A percentile compares a stretch with the other conserved stretches of the same genome.
phyloP scores from a whole-genome alignment of 192 early-diverging fungal species.

The Mortierella claussenii region DNA sequence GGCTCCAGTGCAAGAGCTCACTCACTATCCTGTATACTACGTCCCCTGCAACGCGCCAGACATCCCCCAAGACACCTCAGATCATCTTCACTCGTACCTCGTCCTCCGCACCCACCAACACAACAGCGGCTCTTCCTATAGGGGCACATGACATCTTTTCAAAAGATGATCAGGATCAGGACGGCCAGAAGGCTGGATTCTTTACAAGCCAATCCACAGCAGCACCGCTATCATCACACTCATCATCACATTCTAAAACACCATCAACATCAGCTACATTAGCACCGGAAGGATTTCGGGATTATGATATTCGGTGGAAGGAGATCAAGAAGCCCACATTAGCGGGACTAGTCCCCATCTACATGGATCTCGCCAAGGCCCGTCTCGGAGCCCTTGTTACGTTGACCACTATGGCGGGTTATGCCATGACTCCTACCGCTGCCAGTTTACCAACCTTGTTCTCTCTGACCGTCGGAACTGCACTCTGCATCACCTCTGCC shows the following conservation, averaged over 20 bases:
- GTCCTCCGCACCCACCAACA: constrained; percentile 15
- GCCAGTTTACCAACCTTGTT: constrained; percentile 70
- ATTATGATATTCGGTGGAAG: constrained; percentile 49
- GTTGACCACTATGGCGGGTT: constrained; percentile 94
- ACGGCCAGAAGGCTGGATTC: constrained; percentile 9
- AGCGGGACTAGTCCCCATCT: constrained; percentile 27
- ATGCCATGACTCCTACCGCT: constrained; percentile 88
- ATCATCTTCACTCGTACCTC: constrained; percentile 40
- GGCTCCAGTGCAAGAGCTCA: neutral
- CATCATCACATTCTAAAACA: constrained; percentile 6
- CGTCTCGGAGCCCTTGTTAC: constrained; percentile 91
- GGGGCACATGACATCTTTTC: constrained; percentile 12
- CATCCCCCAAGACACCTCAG: constrained; percentile 19
- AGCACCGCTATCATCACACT: neutral
- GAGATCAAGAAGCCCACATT: constrained; percentile 40
- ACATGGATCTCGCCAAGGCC: constrained; percentile 82
- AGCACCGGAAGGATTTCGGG: constrained; percentile 25
- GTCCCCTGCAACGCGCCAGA: neutral
- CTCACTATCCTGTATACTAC: neutral
- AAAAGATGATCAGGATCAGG: constrained; percentile 18
- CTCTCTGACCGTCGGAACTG: constrained; percentile 86
- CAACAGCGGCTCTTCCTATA: constrained; percentile 17
- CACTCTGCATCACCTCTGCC: constrained; percentile 87
- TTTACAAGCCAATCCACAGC: constrained; percentile 18
- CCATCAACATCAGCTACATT: constrained; percentile 1